Conservation (phyloP, 2,329 filamentous ascomycete species). For the Dactylellina sp. region DNA sequence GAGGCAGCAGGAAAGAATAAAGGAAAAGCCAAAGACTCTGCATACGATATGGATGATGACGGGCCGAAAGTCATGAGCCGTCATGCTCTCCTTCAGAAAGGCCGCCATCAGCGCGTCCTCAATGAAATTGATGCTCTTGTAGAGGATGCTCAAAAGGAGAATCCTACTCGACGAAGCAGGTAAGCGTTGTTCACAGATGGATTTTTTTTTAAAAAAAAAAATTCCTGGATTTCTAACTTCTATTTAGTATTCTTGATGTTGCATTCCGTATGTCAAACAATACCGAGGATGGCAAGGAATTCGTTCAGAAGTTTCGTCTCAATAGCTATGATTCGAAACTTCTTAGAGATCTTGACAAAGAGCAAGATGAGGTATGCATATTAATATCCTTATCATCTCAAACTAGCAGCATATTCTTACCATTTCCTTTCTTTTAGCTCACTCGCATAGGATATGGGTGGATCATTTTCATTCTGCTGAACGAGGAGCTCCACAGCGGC, state of each 20-base stretch:
- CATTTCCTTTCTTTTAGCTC: slow-evolving; percentile 4
- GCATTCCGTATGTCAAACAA: slow-evolving; percentile 52
- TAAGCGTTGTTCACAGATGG: neutral
- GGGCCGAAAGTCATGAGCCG: slow-evolving; percentile 50
- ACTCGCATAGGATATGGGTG: slow-evolving; percentile 53
- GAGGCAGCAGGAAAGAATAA: slow-evolving; percentile 14
- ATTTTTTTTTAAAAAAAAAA: neutral
- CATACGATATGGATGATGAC: slow-evolving; percentile 38
- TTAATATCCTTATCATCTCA: neutral
- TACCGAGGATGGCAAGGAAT: slow-evolving; percentile 45
- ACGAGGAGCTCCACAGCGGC: slow-evolving; percentile 52
- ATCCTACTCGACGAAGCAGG: slow-evolving; percentile 47
- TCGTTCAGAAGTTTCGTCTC: slow-evolving; percentile 49
- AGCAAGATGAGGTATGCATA: slow-evolving; percentile 31
- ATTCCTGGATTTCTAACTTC: slow-evolving; percentile 19
- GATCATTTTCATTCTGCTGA: slow-evolving; percentile 50
- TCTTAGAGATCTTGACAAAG: slow-evolving; percentile 33
- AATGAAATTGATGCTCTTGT: slow-evolving; percentile 51
- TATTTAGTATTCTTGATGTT: slow-evolving; percentile 42
- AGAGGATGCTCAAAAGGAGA: slow-evolving; percentile 51
- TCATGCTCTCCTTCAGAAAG: slow-evolving; percentile 48
- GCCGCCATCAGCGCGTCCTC: slow-evolving; percentile 47
- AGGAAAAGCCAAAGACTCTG: slow-evolving; percentile 15
- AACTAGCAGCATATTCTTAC: slow-evolving; percentile 5
- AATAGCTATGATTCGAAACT: slow-evolving; percentile 49